Evolutionary conservation across 129 eudicot genomes (phyloP), one percentile per base, ranked within the genome.

Genomic region (Centaurea solstitialis): DNA sequence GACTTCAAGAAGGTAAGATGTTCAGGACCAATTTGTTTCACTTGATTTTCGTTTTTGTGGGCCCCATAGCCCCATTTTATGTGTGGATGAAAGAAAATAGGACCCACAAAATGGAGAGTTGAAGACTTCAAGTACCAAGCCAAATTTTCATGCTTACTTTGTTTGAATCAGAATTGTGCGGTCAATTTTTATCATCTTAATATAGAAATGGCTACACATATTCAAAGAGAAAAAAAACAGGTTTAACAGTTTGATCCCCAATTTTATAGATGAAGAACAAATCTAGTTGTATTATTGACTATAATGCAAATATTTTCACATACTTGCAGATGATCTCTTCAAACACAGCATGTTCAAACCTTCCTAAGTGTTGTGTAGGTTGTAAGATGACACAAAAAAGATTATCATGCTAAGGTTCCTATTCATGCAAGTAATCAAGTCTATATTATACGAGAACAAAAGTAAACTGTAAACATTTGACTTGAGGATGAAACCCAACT

Each of bases 151-250:
- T 47, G 59, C 59, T 3, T 47, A 13, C 18, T 47, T 47, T 18
- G 10, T 59, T 59, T 59, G 24, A 18, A 17, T 61, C 11, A 61
- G 38, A 68, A 45, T 28, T 22, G 18, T 23, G 24, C 9, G 67
- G 7, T 68, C 66, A 40, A 24, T 79, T 71, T 79, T 71, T 11
- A 70, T 79, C 61, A 57, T 70, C 77, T 57, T 71, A 17, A 43
- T 64, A 22, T 40, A 67, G 13, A 68, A 78, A 78, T 30, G 20
- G 12, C 30, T 15, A 71, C n/a, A n/a, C n/a, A n/a, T n/a, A n/a
- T n/a, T n/a, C n/a, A n/a, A n/a, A n/a, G n/a, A n/a, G n/a, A n/a
- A 1, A 71, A n/a, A n/a, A 23, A 80, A 24, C 73, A 40, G 45
- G 6, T 72, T 61, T 24, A 39, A 59, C 47, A 71, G 30, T 72